phyloP scores from a whole-genome alignment of 2,329 filamentous ascomycete species.

The Aspergillus brunneoviolaceus region DNA sequence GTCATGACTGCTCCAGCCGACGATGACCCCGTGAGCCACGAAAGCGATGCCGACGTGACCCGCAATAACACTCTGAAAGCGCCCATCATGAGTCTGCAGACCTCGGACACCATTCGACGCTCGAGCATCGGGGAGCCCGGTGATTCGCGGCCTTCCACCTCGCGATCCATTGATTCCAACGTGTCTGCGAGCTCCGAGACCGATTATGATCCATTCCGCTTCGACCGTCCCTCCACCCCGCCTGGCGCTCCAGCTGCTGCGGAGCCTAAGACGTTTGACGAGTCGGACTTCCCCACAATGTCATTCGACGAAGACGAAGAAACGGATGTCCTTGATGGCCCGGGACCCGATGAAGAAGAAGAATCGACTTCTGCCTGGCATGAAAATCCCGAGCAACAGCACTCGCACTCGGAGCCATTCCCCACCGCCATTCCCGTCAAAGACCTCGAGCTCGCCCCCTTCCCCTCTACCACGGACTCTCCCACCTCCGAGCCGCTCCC shows the following conservation, averaged over 20 bases:
- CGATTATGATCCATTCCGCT: conserved; percentile 45
- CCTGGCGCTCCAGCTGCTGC: conserved; percentile 15
- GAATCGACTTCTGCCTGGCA: conserved; percentile 41
- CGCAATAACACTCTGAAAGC: conserved; percentile 37
- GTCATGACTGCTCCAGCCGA: conserved; percentile 33
- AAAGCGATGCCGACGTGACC: conserved; percentile 17
- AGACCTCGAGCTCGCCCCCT: conserved; percentile 11
- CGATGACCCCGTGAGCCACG: conserved; percentile 4
- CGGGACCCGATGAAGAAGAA: conserved; percentile 57
- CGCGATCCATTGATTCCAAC: conserved; percentile 33
- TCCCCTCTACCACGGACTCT: conserved; percentile 13
- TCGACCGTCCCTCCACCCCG: conserved; percentile 37
- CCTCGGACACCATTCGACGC: conserved; percentile 15
- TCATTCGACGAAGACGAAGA: conserved; percentile 51
- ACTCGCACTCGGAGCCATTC: conserved; percentile 22
- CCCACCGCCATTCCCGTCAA: conserved; percentile 27
- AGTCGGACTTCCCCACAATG: conserved; percentile 47
- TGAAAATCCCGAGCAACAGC: conserved; percentile 14
- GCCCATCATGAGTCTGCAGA: conserved; percentile 20
- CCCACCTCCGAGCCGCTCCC: conserved; percentile 23
- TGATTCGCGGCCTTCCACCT: conserved; percentile 41
- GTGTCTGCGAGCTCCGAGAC: conserved; percentile 34
- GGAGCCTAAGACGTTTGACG: conserved; percentile 38
- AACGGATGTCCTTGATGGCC: conserved; percentile 54
- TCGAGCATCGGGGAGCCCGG: conserved; percentile 26